Evolutionary conservation across 768 basidiomycete genomes (phyloP), one percentile per base, ranked within the genome.

Genomic region (Podaxis sp.): DNA sequence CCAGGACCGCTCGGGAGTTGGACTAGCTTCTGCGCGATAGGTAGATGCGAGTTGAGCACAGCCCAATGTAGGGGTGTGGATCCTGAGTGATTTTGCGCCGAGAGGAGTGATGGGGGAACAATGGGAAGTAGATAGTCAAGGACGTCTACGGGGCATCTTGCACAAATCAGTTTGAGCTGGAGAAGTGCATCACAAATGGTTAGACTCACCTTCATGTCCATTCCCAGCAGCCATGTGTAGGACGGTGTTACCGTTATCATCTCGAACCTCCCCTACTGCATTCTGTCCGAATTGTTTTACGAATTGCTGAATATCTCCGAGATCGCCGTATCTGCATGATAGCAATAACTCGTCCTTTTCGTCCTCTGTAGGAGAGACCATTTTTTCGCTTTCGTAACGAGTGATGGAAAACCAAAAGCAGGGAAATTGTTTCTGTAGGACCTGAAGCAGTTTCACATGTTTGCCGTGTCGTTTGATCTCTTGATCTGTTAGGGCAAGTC

Each of bases 41-140:
- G 69, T 2, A 96, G 82, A 65, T 95, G 95, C 2, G 81, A 76
- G 71, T 97, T 98, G 42, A 94, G 72, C 2, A 90, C 85, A 0
- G 95, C 94, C 95, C 95, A 97, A 68, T 98, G 95, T 5, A 97
- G 74, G 5, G 95, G 82, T 2, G 91, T 95, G 25, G 95, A 95
- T 55, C 85, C 80, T 0, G 90, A 80, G 28, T 71, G 71, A 69
- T 97, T 98, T 61, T 82, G 82, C 0, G 78, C 75, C 1, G 85
- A 74, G 21, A 94, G 68, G 5, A 92, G 72, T 2, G 80, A 71
- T 10, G 87, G 70, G 14, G 82, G 75, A 5, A 82, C 61, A 57
- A 85, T 70, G 1, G 91, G 82, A 3, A 96, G 79, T 13, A 98
- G 79, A 67, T 85, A 87, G 50, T 87, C 78, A 48, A 97, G 81